Evolutionary conservation across 2,329 filamentous ascomycete species (phyloP).

Genomic region (Fusarium torulosum): DNA sequence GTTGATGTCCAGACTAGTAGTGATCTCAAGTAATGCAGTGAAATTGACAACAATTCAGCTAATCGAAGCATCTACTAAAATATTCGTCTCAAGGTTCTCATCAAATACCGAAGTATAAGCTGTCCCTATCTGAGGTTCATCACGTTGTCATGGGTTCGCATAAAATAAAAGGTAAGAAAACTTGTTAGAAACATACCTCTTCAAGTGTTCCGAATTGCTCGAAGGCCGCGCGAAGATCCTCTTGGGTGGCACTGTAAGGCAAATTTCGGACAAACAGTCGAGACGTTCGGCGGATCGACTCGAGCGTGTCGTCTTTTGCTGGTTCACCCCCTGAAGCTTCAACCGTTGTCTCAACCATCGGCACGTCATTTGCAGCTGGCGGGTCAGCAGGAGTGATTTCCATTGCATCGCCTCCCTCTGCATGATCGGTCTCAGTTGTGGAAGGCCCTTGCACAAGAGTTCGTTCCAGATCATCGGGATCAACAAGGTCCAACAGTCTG

Average conservation of each 20-base stretch:
- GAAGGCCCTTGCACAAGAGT: conserved; percentile 35
- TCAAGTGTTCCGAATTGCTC: conserved; percentile 78
- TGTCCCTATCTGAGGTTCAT: conserved; percentile 99
- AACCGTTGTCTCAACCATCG: conserved; percentile 45
- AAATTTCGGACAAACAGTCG: conserved; percentile 92
- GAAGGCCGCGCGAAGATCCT: conserved; percentile 81
- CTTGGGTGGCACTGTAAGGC: conserved; percentile 81
- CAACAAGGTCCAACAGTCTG: conserved; percentile 84
- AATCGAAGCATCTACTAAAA: conserved; percentile 99
- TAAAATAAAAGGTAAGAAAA: conserved; percentile 22
- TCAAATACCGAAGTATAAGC: conserved; percentile 94
- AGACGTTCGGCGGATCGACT: conserved; percentile 74
- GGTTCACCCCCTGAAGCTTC: conserved; percentile 43
- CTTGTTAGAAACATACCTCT: conserved; percentile 77
- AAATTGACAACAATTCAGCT: conserved; percentile 69
- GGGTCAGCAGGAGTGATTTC: conserved; percentile 31
- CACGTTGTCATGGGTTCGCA: conserved; percentile 64
- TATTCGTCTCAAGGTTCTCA: conserved; percentile 88
- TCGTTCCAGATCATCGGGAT: conserved; percentile 71
- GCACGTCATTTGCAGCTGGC: conserved; percentile 34
- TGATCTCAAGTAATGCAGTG: conserved; percentile 39
- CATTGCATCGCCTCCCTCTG: conserved; percentile 32
- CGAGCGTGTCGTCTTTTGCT: conserved; percentile 48
- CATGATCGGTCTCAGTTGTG: conserved; percentile 31
- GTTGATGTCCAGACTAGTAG: conserved; percentile 38